Evolutionary conservation across 305 asterid genomes (phyloP).

Genomic region (Coffea humblotiana): DNA sequence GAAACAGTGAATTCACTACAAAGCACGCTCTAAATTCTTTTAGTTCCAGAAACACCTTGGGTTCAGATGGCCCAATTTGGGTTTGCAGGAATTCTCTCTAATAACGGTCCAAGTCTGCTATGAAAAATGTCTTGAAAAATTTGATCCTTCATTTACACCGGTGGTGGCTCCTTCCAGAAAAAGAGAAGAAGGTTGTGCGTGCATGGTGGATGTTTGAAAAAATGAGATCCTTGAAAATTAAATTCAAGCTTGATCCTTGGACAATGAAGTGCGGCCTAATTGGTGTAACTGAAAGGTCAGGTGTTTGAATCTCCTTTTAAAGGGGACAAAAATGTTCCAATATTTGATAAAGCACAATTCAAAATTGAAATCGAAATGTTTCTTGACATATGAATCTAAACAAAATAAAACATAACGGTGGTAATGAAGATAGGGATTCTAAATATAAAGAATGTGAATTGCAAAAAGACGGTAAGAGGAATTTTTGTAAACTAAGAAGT

Average conservation of each 20-base stretch:
- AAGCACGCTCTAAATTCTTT: too few relatives aligned
- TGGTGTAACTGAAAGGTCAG: too few relatives aligned
- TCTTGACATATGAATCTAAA: not conserved
- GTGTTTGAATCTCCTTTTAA: too few relatives aligned
- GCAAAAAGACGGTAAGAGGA: not conserved
- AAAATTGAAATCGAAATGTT: too few relatives aligned
- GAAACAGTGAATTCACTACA: too few relatives aligned
- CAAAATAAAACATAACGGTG: not conserved
- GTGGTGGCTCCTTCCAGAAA: not conserved
- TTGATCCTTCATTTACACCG: not conserved
- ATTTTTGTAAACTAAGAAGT: not conserved
- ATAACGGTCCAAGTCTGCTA: not conserved
- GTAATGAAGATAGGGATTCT: too few relatives aligned
- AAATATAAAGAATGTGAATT: too few relatives aligned
- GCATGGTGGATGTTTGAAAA: not conserved
- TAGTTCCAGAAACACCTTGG: not conserved
- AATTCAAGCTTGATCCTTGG: not conserved
- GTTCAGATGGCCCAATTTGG: not conserved
- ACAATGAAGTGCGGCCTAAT: too few relatives aligned
- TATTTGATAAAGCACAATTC: not conserved
- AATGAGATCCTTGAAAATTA: not conserved
- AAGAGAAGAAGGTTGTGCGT: not conserved
- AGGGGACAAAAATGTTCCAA: too few relatives aligned
- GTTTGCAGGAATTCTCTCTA: not conserved
- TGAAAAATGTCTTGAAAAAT: not conserved